These are phyloP conservation scores for Fomitopsis serialis DNA, from an alignment of 768 basidiomycete species.

Conservation along the genomic window DNA sequence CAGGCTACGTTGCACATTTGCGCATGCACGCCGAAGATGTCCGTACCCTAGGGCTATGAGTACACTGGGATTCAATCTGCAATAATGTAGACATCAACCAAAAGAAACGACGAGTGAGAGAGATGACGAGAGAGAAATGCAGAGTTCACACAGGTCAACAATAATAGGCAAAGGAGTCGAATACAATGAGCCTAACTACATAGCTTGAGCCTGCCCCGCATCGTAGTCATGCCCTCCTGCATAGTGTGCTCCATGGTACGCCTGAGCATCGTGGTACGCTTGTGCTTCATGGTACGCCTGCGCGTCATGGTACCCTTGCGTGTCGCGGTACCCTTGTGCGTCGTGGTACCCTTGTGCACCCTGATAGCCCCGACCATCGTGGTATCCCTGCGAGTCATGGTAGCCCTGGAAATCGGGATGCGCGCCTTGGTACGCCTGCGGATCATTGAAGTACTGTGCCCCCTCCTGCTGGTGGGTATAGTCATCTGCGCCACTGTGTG, in stretches of 20 bases:
- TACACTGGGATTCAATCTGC: constrained; percentile 7
- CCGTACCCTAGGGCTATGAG: constrained; percentile 7
- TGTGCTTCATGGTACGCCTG: too few species aligned
- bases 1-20: neutral
- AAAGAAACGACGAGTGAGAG: neutral
- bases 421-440: constrained; percentile 3
- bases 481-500: neutral
- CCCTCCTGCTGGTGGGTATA: neutral
- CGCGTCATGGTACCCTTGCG: neutral
- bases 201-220: constrained; percentile 20
- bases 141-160: neutral
- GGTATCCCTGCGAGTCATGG: neutral
- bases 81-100: neutral
- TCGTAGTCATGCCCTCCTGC: constrained; percentile 15
- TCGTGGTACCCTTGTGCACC: constrained; percentile 7
- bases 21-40: neutral
- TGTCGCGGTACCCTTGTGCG: constrained; percentile 1
- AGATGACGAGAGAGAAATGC: neutral
- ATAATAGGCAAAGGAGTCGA: neutral
- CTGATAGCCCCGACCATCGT: neutral
- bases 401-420: neutral
- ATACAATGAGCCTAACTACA: constrained; percentile 12
- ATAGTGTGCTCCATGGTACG: constrained; percentile 5
- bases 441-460: constrained; percentile 1
- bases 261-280: constrained; percentile 1